These are phyloP conservation scores for Inga oerstediana DNA, from an alignment of 306 rosid genomes.

Conservation along the genomic window DNA sequence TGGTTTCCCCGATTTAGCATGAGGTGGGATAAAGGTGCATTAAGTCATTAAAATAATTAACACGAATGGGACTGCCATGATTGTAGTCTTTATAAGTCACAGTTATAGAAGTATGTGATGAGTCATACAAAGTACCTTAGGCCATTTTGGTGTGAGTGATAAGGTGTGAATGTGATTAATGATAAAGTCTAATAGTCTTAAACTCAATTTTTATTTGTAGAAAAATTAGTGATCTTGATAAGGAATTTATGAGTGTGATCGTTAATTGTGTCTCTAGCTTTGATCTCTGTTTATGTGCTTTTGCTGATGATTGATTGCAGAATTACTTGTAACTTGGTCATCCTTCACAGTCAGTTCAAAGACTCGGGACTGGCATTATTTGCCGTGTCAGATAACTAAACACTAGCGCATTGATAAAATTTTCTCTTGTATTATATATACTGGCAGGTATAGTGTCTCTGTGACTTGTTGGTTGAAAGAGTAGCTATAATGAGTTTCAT, in stretches of 20 bases:
- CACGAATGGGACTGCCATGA: background rate
- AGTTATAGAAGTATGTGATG: background rate
- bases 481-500: slow-evolving; percentile 60
- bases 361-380: background rate
- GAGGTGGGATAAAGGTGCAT: background rate
- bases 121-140: background rate
- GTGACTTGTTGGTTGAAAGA: slow-evolving; percentile 12
- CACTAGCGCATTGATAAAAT: background rate
- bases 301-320: slow-evolving; percentile 24
- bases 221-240: background rate
- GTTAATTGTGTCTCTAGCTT: background rate
- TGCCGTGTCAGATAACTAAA: background rate
- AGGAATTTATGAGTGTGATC: slow-evolving; percentile 1
- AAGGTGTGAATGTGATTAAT: background rate
- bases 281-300: background rate
- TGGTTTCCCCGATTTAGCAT: background rate
- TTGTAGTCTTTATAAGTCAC: background rate
- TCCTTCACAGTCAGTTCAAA: background rate
- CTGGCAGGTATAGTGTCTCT: slow-evolving; percentile 28
- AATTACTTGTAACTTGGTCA: background rate
- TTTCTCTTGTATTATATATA: background rate
- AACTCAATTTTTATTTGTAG: background rate
- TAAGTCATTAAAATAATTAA: background rate
- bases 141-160: background rate
- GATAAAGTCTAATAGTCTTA: background rate